Conservation (phyloP, 495 filamentous ascomycete species). For the Xylaria longipes region DNA sequence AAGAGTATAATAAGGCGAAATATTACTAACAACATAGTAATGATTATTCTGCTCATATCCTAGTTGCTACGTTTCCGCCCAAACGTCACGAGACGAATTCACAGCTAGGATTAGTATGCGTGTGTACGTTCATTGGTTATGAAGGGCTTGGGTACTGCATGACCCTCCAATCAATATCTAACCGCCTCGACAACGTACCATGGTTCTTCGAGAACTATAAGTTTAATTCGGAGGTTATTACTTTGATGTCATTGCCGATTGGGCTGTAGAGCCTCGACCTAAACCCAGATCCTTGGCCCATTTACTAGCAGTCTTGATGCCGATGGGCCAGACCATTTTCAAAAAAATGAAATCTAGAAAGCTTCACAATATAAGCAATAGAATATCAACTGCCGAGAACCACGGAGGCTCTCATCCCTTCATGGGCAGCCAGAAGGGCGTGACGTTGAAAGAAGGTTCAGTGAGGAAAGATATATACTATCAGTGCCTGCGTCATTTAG, state of each 20-base stretch:
- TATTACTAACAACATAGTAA: not conserved
- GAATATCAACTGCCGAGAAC: slow-evolving; percentile 14
- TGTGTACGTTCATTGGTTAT: not conserved
- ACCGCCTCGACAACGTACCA: not conserved
- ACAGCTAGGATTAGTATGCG: not conserved
- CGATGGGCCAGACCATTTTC: not conserved
- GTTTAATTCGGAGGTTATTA: not conserved
- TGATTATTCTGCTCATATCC: not conserved
- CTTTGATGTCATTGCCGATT: slow-evolving; percentile 2
- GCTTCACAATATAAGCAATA: not conserved
- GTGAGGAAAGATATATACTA: slow-evolving; percentile 14
- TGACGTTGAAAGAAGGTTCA: not conserved
- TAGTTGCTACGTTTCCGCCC: not conserved
- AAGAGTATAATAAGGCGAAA: not conserved
- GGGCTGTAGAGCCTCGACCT: not conserved
- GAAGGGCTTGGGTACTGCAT: not conserved
- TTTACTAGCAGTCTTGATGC: not conserved
- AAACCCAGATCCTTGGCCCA: not conserved
- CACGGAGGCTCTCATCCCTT: not conserved
- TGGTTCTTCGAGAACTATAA: not conserved
- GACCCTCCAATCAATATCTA: not conserved
- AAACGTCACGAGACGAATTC: not conserved
- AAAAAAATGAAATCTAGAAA: not conserved
- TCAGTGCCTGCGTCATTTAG: not conserved
- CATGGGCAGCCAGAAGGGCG: not conserved